Conservation (phyloP, 768 basidiomycete species). For the Russula emetica region DNA sequence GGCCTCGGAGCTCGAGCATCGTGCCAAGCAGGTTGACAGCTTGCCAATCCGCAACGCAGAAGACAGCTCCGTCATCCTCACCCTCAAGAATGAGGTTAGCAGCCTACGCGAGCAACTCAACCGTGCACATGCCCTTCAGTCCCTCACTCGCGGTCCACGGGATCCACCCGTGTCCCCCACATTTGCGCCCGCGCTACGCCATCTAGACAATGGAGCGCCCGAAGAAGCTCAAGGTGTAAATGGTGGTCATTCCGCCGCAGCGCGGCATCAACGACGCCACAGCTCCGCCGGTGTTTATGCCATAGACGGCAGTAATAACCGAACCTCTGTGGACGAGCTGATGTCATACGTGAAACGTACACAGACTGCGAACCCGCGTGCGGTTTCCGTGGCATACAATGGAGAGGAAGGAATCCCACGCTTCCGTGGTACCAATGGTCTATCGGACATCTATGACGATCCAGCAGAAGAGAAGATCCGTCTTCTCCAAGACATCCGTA, state of each 20-base stretch:
- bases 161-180: slow-evolving; percentile 78
- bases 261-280: slow-evolving; percentile 73
- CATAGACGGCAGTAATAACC: slow-evolving; percentile 53
- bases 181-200: slow-evolving; percentile 74
- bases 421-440: slow-evolving; percentile 55
- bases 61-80: slow-evolving; percentile 80
- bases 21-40: slow-evolving; percentile 64
- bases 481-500: slow-evolving; percentile 85
- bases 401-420: slow-evolving; percentile 72
- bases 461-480: slow-evolving; percentile 93
- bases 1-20: slow-evolving; percentile 68
- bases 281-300: slow-evolving; percentile 80
- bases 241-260: slow-evolving; percentile 30
- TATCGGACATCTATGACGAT: slow-evolving; percentile 79
- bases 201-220: slow-evolving; percentile 40
- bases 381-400: slow-evolving; percentile 84
- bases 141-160: slow-evolving; percentile 69
- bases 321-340: slow-evolving; percentile 73
- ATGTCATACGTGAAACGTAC: slow-evolving; percentile 69
- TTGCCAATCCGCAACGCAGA: slow-evolving; percentile 67
- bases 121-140: slow-evolving; percentile 88
- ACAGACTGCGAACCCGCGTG: slow-evolving; percentile 70
- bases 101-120: slow-evolving; percentile 93
- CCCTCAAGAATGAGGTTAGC: slow-evolving; percentile 89
- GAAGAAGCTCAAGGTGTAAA: slow-evolving; percentile 45